Percentiles rank a stretch among this genome's conserved stretches.
phyloP scores from a whole-genome alignment of 2,329 filamentous ascomycete genomes.

The Aspergillus sp. region DNA sequence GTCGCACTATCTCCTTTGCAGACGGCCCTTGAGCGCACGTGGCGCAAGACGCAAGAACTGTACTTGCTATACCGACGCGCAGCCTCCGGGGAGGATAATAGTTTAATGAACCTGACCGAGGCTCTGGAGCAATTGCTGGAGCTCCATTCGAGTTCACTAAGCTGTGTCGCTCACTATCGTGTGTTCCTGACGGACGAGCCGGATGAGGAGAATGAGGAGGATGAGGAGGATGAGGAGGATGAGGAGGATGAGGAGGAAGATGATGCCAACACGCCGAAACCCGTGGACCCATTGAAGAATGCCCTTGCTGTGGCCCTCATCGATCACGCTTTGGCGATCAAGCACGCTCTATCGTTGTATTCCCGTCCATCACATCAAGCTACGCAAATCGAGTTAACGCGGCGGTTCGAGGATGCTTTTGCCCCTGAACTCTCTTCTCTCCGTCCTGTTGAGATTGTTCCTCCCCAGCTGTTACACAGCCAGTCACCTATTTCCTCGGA shows the following conservation, averaged over 20 bases:
- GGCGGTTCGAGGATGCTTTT: conserved; percentile 50
- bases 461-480: conserved; percentile 50
- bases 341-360: conserved; percentile 76
- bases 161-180: conserved; percentile 77
- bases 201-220: conserved; percentile 42
- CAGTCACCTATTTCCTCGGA: conserved; percentile 36
- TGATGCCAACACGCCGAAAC: conserved; percentile 49
- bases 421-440: conserved; percentile 69
- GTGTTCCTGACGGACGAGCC: conserved; percentile 65
- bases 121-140: conserved; percentile 79
- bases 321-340: conserved; percentile 86
- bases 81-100: conserved; percentile 71
- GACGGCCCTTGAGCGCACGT: conserved; percentile 87
- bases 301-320: conserved; percentile 83
- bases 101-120: conserved; percentile 71
- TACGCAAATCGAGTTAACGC: conserved; percentile 44
- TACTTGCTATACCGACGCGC: conserved; percentile 74
- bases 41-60: conserved; percentile 88
- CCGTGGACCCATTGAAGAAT: conserved; percentile 65
- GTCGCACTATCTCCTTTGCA: conserved; percentile 74
- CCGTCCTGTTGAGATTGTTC: conserved; percentile 48
- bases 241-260: conserved; percentile 41
- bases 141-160: conserved; percentile 72
- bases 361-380: conserved; percentile 61
- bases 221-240: conserved; percentile 43